These are phyloP conservation scores for Russula emetica DNA, from an alignment of 768 basidiomycete species.

Conservation along the genomic window DNA sequence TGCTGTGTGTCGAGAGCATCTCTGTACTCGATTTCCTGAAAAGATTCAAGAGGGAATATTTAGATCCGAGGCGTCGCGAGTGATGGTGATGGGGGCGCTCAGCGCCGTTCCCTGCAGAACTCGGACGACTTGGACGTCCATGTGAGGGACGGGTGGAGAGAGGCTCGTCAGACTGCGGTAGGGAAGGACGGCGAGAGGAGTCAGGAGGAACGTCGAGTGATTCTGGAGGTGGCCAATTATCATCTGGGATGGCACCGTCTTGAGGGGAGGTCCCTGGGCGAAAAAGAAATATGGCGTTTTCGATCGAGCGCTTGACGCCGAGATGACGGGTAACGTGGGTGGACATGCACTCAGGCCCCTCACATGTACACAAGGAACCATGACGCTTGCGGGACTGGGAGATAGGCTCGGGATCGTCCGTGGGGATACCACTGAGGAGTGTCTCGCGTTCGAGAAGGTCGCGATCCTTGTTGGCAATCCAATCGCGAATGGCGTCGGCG, in stretches of 20 bases:
- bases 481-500: constrained; percentile 66
- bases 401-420: constrained; percentile 34
- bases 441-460: constrained; percentile 52
- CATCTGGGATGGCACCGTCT: constrained; percentile 8
- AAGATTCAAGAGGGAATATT: constrained; percentile 68
- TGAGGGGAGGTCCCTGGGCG: constrained; percentile 15
- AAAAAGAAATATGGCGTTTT: constrained; percentile 45
- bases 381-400: constrained; percentile 35
- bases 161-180: constrained; percentile 26
- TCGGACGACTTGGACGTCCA: constrained; percentile 50
- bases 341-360: constrained; percentile 14
- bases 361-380: constrained; percentile 20
- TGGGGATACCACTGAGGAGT: constrained; percentile 22
- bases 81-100: constrained; percentile 46
- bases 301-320: constrained; percentile 74
- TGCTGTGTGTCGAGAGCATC: constrained; percentile 25
- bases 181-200: constrained; percentile 15
- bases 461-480: constrained; percentile 57
- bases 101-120: constrained; percentile 58
- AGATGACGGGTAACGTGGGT: constrained; percentile 37
- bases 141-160: constrained; percentile 28
- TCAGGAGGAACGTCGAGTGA: constrained; percentile 10
- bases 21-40: constrained; percentile 58
- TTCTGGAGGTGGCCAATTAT: constrained; percentile 17
- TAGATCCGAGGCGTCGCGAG: constrained; percentile 53